Conservation (phyloP, 345 rosid genomes). For the Eucalyptus guilfoylei region DNA sequence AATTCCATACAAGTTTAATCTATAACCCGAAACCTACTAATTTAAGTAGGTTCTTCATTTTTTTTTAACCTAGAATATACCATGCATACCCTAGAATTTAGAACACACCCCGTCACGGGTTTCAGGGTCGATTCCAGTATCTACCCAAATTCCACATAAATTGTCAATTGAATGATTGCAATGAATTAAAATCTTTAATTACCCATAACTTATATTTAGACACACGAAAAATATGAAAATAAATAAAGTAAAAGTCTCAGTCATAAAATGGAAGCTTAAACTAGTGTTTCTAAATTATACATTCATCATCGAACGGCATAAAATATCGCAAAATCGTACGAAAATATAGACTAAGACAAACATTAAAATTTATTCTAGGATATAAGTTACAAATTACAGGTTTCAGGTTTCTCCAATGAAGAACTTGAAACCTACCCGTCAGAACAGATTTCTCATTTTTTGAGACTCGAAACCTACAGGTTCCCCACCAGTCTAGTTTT, state of each 20-base stretch:
- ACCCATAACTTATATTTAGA: too few relatives aligned
- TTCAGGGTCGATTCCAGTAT: accelerated
- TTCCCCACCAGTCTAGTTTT: accelerated
- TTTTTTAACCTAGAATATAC: accelerated
- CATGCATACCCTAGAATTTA: too few relatives aligned
- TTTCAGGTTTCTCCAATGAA: accelerated
- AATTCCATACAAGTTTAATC: accelerated
- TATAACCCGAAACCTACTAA: accelerated
- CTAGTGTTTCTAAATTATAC: too few relatives aligned
- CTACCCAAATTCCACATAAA: too few relatives aligned
- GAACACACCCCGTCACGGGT: accelerated
- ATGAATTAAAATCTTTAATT: too few relatives aligned
- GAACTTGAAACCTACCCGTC: accelerated
- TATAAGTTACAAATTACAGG: accelerated
- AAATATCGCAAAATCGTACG: accelerated
- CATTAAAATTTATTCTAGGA: too few relatives aligned
- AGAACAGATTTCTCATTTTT: accelerated
- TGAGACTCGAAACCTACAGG: accelerated
- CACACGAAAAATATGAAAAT: accelerated
- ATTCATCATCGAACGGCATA: accelerated
- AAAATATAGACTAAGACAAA: too few relatives aligned
- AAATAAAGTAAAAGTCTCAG: too few relatives aligned
- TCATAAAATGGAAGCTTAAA: too few relatives aligned
- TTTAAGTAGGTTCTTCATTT: accelerated
- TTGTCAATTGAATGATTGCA: too few relatives aligned